Evolutionary conservation across 371 early-diverging fungal species (phyloP), one percentile per base, ranked within the genome.

Genomic region (Choanephora cucurbitarum): DNA sequence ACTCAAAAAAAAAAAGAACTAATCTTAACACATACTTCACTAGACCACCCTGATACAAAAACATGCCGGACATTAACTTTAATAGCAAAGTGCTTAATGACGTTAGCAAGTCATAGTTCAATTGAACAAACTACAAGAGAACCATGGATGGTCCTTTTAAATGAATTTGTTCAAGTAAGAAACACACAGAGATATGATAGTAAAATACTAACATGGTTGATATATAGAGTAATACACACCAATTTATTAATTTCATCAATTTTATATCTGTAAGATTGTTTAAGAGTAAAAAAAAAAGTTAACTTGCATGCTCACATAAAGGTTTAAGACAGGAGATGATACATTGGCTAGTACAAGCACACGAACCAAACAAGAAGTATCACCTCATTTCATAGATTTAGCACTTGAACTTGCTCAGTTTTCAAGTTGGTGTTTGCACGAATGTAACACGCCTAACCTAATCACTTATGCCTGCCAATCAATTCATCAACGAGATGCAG

Each of bases 1-100:
- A 9, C 5, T 0, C 2, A 45, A 8, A 32, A n/a, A n/a, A n/a
- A n/a, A n/a, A n/a, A n/a, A n/a, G n/a, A n/a, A n/a, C n/a, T n/a
- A n/a, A n/a, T n/a, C n/a, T n/a, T n/a, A n/a, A n/a, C n/a, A n/a
- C n/a, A n/a, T n/a, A n/a, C n/a, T n/a, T n/a, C n/a, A n/a, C n/a
- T 71, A 70, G 86, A 85, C 39, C 77, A 86, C 32, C 92, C 94
- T 5, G 84, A 84, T 49, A 64, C 80, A 10, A 66, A 76, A n/a
- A 77, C 84, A 0, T 69, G 81, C 34, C 82, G 93, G 13, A 89
- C 87, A 9, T 72, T 92, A 32, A 88, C 90, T 4, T 61, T 93
- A 49, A 73, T 91, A 22, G 91, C 91, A n/a, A 93, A 93, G 60
- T 86, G 85, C 21, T 62, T 94, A 17, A 91, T 91, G 69, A 87